A percentile compares a stretch with the other conserved stretches of the same genome.
Conservation (phyloP, 2,329 filamentous ascomycete species). For the Periconia sp. region DNA sequence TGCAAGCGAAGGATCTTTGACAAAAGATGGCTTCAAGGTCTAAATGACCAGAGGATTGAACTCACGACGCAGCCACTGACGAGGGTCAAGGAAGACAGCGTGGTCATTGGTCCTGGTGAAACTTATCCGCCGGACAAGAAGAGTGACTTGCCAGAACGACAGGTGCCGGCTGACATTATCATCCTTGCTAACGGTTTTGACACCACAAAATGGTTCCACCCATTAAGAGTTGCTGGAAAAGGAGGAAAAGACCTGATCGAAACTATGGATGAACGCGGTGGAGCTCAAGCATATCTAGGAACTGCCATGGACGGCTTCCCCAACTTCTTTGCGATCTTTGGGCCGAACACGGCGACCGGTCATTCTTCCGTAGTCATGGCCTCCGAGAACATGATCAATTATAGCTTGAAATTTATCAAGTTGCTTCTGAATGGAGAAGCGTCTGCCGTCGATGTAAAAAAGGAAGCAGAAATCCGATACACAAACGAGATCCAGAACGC, state of each 20-base stretch:
- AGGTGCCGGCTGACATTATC: conserved; percentile 64
- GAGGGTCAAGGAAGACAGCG: conserved; percentile 56
- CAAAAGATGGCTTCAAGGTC: conserved; percentile 59
- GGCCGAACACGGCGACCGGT: conserved; percentile 68
- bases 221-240: conserved; percentile 60
- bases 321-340: conserved; percentile 69
- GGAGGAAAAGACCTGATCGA: conserved; percentile 58
- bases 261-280: conserved; percentile 65
- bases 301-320: conserved; percentile 66
- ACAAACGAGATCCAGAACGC: conserved; percentile 50
- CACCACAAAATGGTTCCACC: conserved; percentile 61
- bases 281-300: conserved; percentile 66
- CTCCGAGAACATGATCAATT: conserved; percentile 67
- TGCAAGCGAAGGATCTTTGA: conserved; percentile 71
- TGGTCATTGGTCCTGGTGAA: conserved; percentile 59
- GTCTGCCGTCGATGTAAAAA: conserved; percentile 86
- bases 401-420: conserved; percentile 64
- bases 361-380: conserved; percentile 67
- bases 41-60: conserved; percentile 61
- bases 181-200: conserved; percentile 68
- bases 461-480: conserved; percentile 74
- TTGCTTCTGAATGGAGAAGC: conserved; percentile 82
- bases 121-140: conserved; percentile 52
- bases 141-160: conserved; percentile 40
- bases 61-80: conserved; percentile 59